Evolutionary conservation across 202 grass and related monocot species (phyloP).

Genomic region (Hordeum pubiflorum): DNA sequence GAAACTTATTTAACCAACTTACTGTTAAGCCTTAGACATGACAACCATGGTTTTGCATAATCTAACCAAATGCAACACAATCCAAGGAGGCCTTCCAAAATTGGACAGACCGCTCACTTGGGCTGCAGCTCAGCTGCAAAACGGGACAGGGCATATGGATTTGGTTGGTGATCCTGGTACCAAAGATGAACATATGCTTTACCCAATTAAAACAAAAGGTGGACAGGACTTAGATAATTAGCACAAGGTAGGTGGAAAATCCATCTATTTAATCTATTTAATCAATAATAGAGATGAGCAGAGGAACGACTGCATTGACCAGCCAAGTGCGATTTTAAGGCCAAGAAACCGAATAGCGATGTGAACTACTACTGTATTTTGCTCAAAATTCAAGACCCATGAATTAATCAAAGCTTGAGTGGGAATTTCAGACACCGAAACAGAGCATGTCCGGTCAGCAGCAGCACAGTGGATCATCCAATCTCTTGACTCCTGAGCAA

Average conservation of each 20-base stretch:
- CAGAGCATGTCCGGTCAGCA: neutral
- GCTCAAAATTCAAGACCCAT: neutral
- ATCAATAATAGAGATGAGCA: neutral
- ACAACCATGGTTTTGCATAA: neutral
- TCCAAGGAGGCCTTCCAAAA: neutral
- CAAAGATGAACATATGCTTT: neutral
- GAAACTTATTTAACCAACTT: neutral
- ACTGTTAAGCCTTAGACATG: neutral
- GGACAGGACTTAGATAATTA: neutral
- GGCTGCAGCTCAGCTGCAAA: neutral
- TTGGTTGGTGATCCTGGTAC: neutral
- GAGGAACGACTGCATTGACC: slow-evolving; percentile 24
- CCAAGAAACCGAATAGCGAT: neutral
- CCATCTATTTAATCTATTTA: neutral
- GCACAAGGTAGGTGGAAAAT: slow-evolving; percentile 7
- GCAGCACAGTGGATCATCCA: neutral
- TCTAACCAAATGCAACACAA: neutral
- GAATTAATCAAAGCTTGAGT: neutral
- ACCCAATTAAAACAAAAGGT: neutral
- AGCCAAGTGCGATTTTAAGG: neutral
- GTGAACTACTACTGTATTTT: neutral
- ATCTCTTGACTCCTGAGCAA: neutral
- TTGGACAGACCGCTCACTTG: neutral
- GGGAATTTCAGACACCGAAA: neutral
- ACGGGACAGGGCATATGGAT: neutral